Conservation (phyloP, 192 early-diverging fungal genomes). For the Coemansia sp. region DNA sequence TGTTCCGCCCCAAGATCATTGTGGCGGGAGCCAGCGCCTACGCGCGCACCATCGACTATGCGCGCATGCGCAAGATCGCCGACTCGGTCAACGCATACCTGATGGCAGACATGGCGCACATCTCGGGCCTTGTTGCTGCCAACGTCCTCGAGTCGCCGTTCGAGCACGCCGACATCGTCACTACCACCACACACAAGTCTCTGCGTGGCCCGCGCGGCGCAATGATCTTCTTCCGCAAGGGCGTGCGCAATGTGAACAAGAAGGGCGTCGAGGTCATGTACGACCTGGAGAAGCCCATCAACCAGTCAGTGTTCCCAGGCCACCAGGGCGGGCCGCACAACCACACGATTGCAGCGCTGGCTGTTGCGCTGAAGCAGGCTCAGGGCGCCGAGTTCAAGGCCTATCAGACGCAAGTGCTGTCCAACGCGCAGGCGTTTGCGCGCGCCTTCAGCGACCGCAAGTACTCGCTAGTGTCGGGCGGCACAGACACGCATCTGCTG, state of each 20-base stretch:
- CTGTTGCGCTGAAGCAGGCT: slow-evolving; percentile 92
- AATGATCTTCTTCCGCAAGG: slow-evolving; percentile 98
- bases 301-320: slow-evolving; percentile 95
- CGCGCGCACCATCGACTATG: slow-evolving; percentile 92
- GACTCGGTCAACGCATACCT: slow-evolving; percentile 82
- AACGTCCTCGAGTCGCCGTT: slow-evolving; percentile 86
- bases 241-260: slow-evolving; percentile 81
- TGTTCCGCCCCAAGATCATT: slow-evolving; percentile 96
- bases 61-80: slow-evolving; percentile 72
- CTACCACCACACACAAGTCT: slow-evolving; percentile 99
- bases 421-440: slow-evolving; percentile 89
- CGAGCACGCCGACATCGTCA: slow-evolving; percentile 93
- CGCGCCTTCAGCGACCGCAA: slow-evolving; percentile 65
- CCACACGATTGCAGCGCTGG: slow-evolving; percentile 95
- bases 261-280: slow-evolving; percentile 87
- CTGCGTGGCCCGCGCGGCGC: slow-evolving; percentile 97
- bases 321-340: slow-evolving; percentile 99
- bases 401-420: slow-evolving; percentile 90
- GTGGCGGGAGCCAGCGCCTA: slow-evolving; percentile 95
- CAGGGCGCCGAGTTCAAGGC: slow-evolving; percentile 80
- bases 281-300: slow-evolving; percentile 94
- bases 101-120: slow-evolving; percentile 97
- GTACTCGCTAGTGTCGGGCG: slow-evolving; percentile 85
- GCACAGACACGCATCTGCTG: slow-evolving; percentile 95
- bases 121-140: slow-evolving; percentile 88